phyloP scores from a whole-genome alignment of 1,139 yeast genomes.

The Yamadazyma epiphylla region DNA sequence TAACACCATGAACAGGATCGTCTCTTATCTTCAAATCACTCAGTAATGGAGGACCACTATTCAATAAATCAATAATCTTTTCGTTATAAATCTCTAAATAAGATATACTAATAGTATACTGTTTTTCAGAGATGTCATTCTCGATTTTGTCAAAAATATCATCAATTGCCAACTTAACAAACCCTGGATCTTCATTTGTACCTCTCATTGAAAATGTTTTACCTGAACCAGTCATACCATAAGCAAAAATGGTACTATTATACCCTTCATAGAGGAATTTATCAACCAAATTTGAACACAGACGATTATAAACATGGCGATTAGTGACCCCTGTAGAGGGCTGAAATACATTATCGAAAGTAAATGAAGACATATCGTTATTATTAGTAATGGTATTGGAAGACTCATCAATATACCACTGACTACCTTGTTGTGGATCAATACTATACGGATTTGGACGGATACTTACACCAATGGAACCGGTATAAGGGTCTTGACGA shows the following conservation, averaged over 20 bases:
- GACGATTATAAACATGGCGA: conserved; percentile 53
- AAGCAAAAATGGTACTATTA: conserved; percentile 90
- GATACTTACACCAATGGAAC: conserved; percentile 49
- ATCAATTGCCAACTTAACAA: conserved; percentile 69
- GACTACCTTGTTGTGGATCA: conserved; percentile 18
- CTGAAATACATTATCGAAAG: conserved; percentile 74
- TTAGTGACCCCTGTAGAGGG: conserved; percentile 45
- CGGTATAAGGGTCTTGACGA: conserved; percentile 42
- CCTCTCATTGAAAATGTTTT: conserved; percentile 93
- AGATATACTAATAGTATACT: conserved; percentile 52
- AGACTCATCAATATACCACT: conserved; percentile 43
- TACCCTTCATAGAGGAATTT: conserved; percentile 69
- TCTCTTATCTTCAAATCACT: conserved; percentile 71
- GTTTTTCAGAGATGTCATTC: conserved; percentile 19
- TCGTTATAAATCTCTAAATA: conserved; percentile 92
- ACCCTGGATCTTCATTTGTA: conserved; percentile 61
- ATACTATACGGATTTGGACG: conserved; percentile 49
- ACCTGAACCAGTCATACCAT: conserved; percentile 88
- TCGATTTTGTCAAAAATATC: conserved; percentile 58
- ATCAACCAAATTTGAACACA: conserved; percentile 61
- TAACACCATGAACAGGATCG: conserved; percentile 68
- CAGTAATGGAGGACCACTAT: conserved; percentile 14
- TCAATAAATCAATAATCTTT: conserved; percentile 68
- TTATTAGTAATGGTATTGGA: conserved; percentile 43
- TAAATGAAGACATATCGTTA: conserved; percentile 52